These are phyloP conservation scores for Pseudocercospora macadamiae DNA, from an alignment of 2,329 filamentous ascomycete species.

Conservation along the genomic window DNA sequence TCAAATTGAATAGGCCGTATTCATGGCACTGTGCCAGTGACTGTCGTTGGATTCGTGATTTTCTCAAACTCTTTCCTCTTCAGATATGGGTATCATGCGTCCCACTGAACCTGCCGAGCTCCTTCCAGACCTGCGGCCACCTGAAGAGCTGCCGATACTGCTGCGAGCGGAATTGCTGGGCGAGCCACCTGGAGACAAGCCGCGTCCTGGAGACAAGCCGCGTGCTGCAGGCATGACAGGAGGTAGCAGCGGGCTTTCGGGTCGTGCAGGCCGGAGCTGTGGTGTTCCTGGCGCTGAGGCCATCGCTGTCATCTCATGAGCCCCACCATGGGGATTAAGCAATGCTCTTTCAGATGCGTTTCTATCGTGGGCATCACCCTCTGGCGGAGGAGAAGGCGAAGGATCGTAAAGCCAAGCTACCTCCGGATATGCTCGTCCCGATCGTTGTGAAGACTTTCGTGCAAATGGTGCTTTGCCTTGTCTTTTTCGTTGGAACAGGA, in stretches of 20 bases:
- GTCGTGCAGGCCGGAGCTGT: slow-evolving; percentile 2
- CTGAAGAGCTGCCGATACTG: not conserved
- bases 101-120: slow-evolving; percentile 15
- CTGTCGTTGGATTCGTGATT: not conserved
- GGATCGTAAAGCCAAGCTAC: slow-evolving; percentile 33
- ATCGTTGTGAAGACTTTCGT: slow-evolving; percentile 13
- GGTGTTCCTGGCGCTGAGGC: not conserved
- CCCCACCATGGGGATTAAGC: slow-evolving; percentile 9
- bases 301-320: slow-evolving; percentile 10
- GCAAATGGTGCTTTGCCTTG: slow-evolving; percentile 25
- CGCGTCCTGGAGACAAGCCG: no score
- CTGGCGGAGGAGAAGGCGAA: slow-evolving; percentile 23
- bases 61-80: slow-evolving; percentile 11
- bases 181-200: slow-evolving; percentile 15
- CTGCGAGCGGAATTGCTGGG: slow-evolving; percentile 3
- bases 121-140: slow-evolving; percentile 14
- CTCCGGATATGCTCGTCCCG: slow-evolving; percentile 25
- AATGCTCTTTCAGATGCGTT: slow-evolving; percentile 11
- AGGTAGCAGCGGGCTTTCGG: slow-evolving; percentile 22
- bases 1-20: slow-evolving; percentile 3
- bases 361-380: not conserved
- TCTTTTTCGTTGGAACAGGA: slow-evolving; percentile 21
- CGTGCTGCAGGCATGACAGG: slow-evolving; percentile 16
- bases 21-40: not conserved
- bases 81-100: slow-evolving; percentile 18